A percentile compares a stretch with the other conserved stretches of the same genome.
These are phyloP conservation scores for Brassica hybrid DNA, from an alignment of 441 rosid species.

Conservation along the genomic window DNA sequence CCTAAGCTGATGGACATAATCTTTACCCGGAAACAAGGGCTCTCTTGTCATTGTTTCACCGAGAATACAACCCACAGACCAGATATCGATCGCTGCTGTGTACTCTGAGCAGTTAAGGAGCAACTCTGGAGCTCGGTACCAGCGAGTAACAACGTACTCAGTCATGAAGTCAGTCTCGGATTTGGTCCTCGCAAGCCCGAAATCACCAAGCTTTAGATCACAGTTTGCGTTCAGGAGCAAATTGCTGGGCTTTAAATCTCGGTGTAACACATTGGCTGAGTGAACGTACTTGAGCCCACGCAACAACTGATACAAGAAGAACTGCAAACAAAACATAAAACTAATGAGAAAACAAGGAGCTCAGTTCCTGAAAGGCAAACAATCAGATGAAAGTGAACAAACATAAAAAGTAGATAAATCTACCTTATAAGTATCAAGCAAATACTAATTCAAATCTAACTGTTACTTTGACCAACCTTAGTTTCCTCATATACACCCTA, in stretches of 20 bases:
- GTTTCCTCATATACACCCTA: too few relatives aligned
- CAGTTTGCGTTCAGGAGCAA: constrained; percentile 35
- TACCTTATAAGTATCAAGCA: background rate
- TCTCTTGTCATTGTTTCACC: constrained; percentile 31
- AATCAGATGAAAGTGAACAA: background rate
- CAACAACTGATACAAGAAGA: constrained; percentile 35
- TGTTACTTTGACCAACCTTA: too few relatives aligned
- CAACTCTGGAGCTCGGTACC: constrained; percentile 85
- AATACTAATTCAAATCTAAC: background rate
- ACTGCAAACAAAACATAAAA: background rate
- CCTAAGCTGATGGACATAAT: constrained; percentile 37
- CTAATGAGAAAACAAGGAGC: too few relatives aligned
- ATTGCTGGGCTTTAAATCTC: constrained; percentile 61
- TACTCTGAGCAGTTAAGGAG: constrained; percentile 37
- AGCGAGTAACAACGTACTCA: constrained; percentile 82
- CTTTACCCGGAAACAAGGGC: constrained; percentile 29
- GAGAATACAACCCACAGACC: constrained; percentile 35
- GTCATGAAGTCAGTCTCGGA: constrained; percentile 34
- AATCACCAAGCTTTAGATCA: constrained; percentile 34
- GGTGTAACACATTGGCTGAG: constrained; percentile 34
- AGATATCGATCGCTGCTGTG: constrained; percentile 34
- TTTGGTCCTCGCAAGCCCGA: constrained; percentile 37
- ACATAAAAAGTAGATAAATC: background rate
- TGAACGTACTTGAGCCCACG: constrained; percentile 35
- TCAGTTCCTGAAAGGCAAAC: background rate